These are phyloP conservation scores for Cladobotryum protrusum DNA, from an alignment of 2,329 filamentous ascomycete species.

Conservation along the genomic window DNA sequence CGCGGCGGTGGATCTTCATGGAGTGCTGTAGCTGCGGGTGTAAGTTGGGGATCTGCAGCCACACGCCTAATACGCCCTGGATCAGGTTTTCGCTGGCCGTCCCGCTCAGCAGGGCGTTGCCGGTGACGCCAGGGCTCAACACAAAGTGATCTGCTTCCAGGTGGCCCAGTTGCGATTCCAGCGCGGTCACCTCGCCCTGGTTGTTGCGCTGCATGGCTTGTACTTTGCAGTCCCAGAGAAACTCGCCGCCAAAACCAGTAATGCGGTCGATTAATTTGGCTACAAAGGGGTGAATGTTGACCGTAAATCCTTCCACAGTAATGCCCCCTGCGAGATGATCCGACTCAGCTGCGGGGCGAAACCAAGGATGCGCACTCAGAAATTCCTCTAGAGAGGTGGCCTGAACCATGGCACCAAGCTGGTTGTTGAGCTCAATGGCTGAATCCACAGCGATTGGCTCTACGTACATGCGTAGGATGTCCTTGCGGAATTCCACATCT, in stretches of 20 bases:
- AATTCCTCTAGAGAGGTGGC: neutral
- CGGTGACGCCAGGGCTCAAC: neutral
- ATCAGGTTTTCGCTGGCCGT: constrained; percentile 6
- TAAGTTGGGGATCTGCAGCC: constrained; percentile 10
- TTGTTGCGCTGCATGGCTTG: neutral
- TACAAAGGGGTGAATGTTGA: constrained; percentile 10
- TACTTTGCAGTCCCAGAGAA: neutral
- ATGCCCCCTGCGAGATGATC: constrained; percentile 9
- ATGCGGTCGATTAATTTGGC: constrained; percentile 8
- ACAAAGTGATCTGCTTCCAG: neutral
- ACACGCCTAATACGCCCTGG: constrained; percentile 9
- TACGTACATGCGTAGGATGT: neutral
- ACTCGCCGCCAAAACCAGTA: neutral
- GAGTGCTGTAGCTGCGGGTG: constrained; percentile 8
- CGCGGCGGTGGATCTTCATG: constrained; percentile 7
- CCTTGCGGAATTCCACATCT: too few species aligned
- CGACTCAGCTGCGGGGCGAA: neutral
- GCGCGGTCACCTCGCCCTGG: neutral
- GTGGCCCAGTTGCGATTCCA: neutral
- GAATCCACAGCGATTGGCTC: neutral
- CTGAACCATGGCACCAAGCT: neutral
- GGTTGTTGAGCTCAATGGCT: neutral
- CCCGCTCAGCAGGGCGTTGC: neutral
- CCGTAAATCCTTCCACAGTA: constrained; percentile 9
- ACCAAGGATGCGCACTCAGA: neutral